phyloP scores from a whole-genome alignment of 805 yeast species.

The Spathaspora girioi region DNA sequence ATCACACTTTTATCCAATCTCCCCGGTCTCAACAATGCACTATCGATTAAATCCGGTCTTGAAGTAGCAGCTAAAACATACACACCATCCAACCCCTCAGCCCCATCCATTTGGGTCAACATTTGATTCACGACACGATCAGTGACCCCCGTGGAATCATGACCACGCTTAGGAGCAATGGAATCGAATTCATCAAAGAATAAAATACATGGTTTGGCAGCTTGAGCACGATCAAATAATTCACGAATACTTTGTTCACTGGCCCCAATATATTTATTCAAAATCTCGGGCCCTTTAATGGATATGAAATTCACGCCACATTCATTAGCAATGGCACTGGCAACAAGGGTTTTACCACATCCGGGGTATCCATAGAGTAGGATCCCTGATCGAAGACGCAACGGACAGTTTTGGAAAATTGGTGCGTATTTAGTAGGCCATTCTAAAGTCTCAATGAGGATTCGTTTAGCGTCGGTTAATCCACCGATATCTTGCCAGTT shows the following conservation, averaged over 20 bases:
- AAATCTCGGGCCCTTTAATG: conserved; percentile 92
- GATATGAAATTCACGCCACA: conserved; percentile 92
- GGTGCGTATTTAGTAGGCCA: conserved; percentile 98
- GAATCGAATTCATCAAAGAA: conserved; percentile 97
- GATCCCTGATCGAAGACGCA: conserved; percentile 85
- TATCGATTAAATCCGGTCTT: conserved; percentile 92
- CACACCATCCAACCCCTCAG: conserved; percentile 95
- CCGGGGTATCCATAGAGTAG: conserved; percentile 95
- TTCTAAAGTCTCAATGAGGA: conserved; percentile 82
- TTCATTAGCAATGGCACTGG: conserved; percentile 90
- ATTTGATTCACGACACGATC: conserved; percentile 96
- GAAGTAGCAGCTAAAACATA: conserved; percentile 95
- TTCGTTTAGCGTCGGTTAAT: conserved; percentile 64
- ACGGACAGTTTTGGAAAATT: conserved; percentile 83
- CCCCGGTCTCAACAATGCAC: conserved; percentile 93
- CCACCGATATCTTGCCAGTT: conserved; percentile 94
- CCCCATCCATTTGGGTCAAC: conserved; percentile 98
- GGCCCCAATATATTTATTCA: conserved; percentile 95
- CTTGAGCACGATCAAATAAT: conserved; percentile 87
- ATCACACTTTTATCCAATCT: conserved; percentile 88
- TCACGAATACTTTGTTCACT: conserved; percentile 94
- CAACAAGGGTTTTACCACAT: conserved; percentile 91
- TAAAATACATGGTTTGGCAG: conserved; percentile 89
- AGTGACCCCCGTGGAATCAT: conserved; percentile 96
- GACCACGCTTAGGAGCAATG: conserved; percentile 96